These are phyloP conservation scores for Athelia sp. DNA, from an alignment of 1,284 basidiomycete species.

Conservation along the genomic window DNA sequence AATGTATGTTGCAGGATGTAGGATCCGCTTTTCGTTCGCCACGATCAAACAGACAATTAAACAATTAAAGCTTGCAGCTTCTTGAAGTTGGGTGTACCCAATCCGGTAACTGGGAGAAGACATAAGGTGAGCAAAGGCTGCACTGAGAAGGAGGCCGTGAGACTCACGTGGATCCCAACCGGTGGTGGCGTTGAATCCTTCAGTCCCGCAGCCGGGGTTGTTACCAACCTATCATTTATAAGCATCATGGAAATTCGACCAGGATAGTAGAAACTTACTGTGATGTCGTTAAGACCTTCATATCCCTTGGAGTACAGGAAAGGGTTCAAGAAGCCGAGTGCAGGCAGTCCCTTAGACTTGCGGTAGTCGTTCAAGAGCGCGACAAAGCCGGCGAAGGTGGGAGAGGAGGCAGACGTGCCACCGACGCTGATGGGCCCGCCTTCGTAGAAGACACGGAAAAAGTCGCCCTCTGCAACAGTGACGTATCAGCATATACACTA, in stretches of 20 bases:
- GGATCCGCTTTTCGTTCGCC: no score
- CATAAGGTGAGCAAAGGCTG: neutral
- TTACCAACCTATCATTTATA: conserved; percentile 26
- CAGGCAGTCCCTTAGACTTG: conserved; percentile 34
- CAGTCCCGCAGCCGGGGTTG: conserved; percentile 52
- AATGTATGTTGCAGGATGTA: no score
- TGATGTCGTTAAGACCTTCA: conserved; percentile 52
- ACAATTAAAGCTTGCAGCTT: conserved; percentile 17
- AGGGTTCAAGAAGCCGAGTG: conserved; percentile 62
- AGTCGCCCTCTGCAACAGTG: conserved; percentile 28
- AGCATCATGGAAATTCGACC: no score
- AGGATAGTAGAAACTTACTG: conserved; percentile 5
- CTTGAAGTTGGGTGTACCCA: conserved; percentile 44
- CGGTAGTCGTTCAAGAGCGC: conserved; percentile 61
- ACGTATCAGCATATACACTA: no score
- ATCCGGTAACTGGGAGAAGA: conserved; percentile 35
- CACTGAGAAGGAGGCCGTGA: neutral
- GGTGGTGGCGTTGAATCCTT: conserved; percentile 40
- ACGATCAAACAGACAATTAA: no score
- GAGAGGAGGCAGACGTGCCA: conserved; percentile 58
- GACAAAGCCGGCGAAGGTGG: conserved; percentile 50
- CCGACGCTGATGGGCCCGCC: conserved; percentile 34
- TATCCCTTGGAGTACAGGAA: conserved; percentile 41
- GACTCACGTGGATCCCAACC: conserved; percentile 45
- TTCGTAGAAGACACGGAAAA: conserved; percentile 37